Evolutionary conservation across 495 filamentous ascomycete species (phyloP).

Genomic region (Parathielavia hyrcaniae): DNA sequence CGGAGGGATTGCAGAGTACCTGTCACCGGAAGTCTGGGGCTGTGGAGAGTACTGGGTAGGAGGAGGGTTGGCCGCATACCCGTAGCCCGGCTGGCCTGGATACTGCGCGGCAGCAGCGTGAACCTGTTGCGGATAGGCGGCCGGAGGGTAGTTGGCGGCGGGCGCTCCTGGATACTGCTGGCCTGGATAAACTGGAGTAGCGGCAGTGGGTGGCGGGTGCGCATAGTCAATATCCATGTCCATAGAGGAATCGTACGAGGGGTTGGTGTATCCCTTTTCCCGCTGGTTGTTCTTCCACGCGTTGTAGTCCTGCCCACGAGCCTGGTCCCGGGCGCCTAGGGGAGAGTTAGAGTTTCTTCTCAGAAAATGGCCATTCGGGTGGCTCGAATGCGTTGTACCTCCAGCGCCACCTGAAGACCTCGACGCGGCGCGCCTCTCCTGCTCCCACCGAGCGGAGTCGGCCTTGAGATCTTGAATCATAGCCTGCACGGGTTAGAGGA

Average conservation of each 20-base stretch:
- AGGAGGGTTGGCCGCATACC: constrained; percentile 23
- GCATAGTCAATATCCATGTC: constrained; percentile 32
- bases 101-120: constrained; percentile 21
- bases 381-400: constrained; percentile 53
- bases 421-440: constrained; percentile 52
- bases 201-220: constrained; percentile 8
- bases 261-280: constrained; percentile 18
- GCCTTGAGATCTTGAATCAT: constrained; percentile 83
- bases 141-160: constrained; percentile 19
- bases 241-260: constrained; percentile 25
- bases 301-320: constrained; percentile 29
- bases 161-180: constrained; percentile 22
- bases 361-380: constrained; percentile 45
- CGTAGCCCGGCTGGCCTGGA: constrained; percentile 14
- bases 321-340: constrained; percentile 39
- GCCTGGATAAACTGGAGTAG: constrained; percentile 10
- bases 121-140: constrained; percentile 23
- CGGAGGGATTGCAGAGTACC: constrained; percentile 26
- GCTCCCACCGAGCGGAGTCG: constrained; percentile 76
- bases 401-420: constrained; percentile 43
- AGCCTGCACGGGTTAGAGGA: constrained; percentile 48
- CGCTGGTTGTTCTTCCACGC: constrained; percentile 30
- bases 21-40: constrained; percentile 26
- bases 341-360: constrained; percentile 55
- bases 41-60: constrained; percentile 28